Conservation (phyloP, 768 basidiomycete genomes). For the Boletus coccyginus region DNA sequence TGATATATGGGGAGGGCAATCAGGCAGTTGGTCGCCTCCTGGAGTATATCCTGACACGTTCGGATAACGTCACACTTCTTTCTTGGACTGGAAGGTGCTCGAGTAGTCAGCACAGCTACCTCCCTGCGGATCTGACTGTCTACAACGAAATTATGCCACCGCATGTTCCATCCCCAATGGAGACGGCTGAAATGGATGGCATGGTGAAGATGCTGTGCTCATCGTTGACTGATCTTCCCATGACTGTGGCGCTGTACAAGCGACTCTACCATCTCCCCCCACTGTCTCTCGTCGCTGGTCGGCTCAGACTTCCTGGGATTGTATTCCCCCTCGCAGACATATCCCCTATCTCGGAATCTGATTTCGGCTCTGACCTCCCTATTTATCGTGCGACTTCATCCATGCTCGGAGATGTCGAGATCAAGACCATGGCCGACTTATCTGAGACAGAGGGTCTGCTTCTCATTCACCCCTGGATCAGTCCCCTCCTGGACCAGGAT, state of each 20-base stretch:
- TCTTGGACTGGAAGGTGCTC: background rate
- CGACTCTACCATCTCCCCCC: background rate
- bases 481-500: no score
- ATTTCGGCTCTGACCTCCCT: no score
- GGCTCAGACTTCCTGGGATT: background rate
- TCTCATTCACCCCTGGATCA: no score
- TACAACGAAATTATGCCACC: background rate
- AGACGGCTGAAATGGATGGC: background rate
- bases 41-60: no score
- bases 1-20: no score
- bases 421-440: background rate
- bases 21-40: no score
- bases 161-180: background rate
- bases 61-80: no score
- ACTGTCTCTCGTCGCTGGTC: background rate
- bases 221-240: background rate
- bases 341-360: no score
- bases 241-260: background rate
- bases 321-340: no score
- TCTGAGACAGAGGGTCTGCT: background rate
- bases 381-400: no score
- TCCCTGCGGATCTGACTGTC: background rate
- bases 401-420: background rate
- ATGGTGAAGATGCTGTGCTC: background rate
- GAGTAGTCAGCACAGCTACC: conserved; percentile 4